Percentiles rank a stretch among this genome's conserved stretches.
Evolutionary conservation across 345 rosid species (phyloP).

Genomic region (Zanthoxylum bungeanum): DNA sequence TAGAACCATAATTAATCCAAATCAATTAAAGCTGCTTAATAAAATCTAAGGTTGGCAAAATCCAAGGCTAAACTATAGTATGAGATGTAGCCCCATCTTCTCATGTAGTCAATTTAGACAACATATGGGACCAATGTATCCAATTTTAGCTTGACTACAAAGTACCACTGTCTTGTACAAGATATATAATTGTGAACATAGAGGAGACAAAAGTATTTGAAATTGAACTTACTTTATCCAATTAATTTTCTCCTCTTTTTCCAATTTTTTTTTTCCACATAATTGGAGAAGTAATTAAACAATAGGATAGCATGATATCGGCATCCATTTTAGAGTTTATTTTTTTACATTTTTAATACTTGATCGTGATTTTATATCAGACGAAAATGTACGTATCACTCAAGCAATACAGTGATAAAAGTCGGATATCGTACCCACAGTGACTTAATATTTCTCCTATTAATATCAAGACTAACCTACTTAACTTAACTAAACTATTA

Average conservation of each 20-base stretch:
- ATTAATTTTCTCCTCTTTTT: neutral
- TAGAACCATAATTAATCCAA: neutral
- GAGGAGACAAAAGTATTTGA: conserved; percentile 8
- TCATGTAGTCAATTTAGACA: conserved; percentile 19
- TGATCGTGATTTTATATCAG: too few species aligned
- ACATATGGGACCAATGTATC: conserved; percentile 16
- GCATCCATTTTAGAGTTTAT: too few species aligned
- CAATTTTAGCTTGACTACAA: conserved; percentile 18
- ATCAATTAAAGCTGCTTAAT: neutral
- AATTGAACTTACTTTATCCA: neutral
- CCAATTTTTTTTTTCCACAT: neutral
- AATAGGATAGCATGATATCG: too few species aligned
- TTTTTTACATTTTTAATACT: too few species aligned
- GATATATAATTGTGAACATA: conserved; percentile 15
- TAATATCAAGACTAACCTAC: too few species aligned
- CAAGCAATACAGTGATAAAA: too few species aligned
- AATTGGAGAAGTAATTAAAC: neutral
- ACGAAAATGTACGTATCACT: too few species aligned
- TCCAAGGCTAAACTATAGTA: neutral
- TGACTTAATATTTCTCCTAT: too few species aligned
- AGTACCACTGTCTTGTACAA: conserved; percentile 1
- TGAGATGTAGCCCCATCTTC: conserved; percentile 16
- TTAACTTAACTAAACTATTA: too few species aligned
- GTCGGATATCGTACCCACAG: too few species aligned
- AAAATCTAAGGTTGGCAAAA: neutral